Percentiles rank a stretch among this genome's conserved stretches.
Evolutionary conservation across 768 basidiomycete genomes (phyloP).

Genomic region (Tricholoma hemisulphureum): DNA sequence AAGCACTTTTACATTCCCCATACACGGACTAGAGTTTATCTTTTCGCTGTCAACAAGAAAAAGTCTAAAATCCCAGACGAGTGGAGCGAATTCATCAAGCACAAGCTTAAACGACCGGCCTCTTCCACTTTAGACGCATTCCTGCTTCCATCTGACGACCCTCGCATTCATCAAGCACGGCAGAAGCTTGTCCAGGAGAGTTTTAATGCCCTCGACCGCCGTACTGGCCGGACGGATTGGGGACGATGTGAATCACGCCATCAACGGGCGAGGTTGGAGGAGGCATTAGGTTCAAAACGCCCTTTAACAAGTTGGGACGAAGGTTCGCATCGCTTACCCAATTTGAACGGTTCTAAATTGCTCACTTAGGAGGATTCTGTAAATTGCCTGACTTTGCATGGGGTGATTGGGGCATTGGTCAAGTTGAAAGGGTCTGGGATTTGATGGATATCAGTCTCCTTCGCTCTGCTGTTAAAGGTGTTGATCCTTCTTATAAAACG

Average conservation of each 20-base stretch:
- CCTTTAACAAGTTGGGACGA: slow-evolving; percentile 94
- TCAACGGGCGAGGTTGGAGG: slow-evolving; percentile 82
- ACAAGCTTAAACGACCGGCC: slow-evolving; percentile 74
- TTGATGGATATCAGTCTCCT: slow-evolving; percentile 89
- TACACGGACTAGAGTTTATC: slow-evolving; percentile 87
- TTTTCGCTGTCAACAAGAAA: slow-evolving; percentile 73
- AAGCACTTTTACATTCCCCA: slow-evolving; percentile 94
- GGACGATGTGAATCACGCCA: slow-evolving; percentile 90
- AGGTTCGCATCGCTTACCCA: slow-evolving; percentile 43
- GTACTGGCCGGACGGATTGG: slow-evolving; percentile 84
- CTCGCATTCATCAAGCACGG: slow-evolving; percentile 85
- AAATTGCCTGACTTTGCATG: slow-evolving; percentile 88
- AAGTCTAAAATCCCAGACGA: slow-evolving; percentile 56
- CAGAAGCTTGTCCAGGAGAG: slow-evolving; percentile 77
- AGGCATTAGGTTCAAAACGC: slow-evolving; percentile 75
- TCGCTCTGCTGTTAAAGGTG: slow-evolving; percentile 73
- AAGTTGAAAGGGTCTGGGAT: slow-evolving; percentile 95
- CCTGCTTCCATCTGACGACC: slow-evolving; percentile 86
- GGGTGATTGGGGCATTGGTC: slow-evolving; percentile 90
- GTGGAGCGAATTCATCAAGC: slow-evolving; percentile 64
- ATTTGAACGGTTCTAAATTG: slow-evolving; percentile 1
- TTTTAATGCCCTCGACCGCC: slow-evolving; percentile 61
- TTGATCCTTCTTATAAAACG: slow-evolving; percentile 90
- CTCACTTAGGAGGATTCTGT: slow-evolving; percentile 67
- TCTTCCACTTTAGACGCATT: slow-evolving; percentile 91